Conservation (phyloP, 106 monocot genomes). For the Dendrobium officinale region DNA sequence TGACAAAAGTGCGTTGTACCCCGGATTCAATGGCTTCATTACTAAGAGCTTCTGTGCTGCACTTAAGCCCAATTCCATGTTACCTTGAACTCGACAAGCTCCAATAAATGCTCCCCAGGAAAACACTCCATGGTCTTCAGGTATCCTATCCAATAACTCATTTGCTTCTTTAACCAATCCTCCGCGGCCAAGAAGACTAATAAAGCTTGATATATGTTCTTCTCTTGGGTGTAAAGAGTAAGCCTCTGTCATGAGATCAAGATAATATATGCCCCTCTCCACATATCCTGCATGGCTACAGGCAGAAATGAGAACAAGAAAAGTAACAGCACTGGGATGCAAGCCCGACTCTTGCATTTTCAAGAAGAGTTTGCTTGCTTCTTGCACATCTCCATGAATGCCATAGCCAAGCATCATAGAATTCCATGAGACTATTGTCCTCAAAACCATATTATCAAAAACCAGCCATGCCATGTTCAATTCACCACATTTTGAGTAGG, state of each 20-base stretch:
- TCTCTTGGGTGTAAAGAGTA: slow-evolving; percentile 14
- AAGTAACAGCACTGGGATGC: slow-evolving; percentile 33
- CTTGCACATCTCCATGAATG: slow-evolving; percentile 32
- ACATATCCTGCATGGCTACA: slow-evolving; percentile 46
- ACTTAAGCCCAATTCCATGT: slow-evolving; percentile 19
- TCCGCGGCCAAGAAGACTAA: slow-evolving; percentile 45
- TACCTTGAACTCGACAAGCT: slow-evolving; percentile 38
- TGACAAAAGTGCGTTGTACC: slow-evolving; percentile 28
- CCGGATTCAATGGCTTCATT: slow-evolving; percentile 22
- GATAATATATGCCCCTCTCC: slow-evolving; percentile 25
- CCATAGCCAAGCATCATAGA: slow-evolving; percentile 46
- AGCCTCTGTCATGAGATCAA: slow-evolving; percentile 24
- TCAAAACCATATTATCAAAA: slow-evolving; percentile 35
- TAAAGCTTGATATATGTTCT: slow-evolving; percentile 33
- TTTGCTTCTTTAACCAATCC: slow-evolving; percentile 36
- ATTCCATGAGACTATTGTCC: slow-evolving; percentile 33
- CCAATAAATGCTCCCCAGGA: slow-evolving; percentile 45
- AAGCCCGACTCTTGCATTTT: slow-evolving; percentile 28
- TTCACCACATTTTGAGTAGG: slow-evolving; percentile 49
- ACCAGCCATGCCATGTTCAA: slow-evolving; percentile 21
- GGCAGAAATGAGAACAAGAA: slow-evolving; percentile 41
- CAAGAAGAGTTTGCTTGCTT: slow-evolving; percentile 28
- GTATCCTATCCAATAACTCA: slow-evolving; percentile 21
- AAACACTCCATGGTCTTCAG: slow-evolving; percentile 14
- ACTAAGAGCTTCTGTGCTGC: slow-evolving; percentile 29